Conservation (phyloP, 768 basidiomycete species). For the Phylloporus sp. region DNA sequence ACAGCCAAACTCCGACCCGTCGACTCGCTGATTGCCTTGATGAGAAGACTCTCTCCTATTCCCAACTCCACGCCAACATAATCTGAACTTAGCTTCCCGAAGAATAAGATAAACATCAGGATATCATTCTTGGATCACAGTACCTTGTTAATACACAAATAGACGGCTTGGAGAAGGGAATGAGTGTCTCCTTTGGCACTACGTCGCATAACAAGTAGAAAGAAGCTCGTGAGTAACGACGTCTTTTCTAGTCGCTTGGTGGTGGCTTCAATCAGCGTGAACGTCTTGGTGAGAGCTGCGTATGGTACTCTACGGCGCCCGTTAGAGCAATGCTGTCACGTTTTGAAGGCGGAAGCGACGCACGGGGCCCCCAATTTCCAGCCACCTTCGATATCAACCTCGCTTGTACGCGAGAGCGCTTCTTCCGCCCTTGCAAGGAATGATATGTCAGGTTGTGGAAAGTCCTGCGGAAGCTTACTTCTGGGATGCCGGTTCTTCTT, state of each 20-base stretch:
- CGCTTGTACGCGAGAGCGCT: constrained; percentile 51
- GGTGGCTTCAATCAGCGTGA: constrained; percentile 86
- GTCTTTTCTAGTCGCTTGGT: constrained; percentile 95
- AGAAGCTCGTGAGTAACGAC: constrained; percentile 79
- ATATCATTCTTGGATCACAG: constrained; percentile 15
- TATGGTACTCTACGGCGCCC: constrained; percentile 72
- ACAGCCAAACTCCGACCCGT: constrained; percentile 81
- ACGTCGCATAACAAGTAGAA: constrained; percentile 84
- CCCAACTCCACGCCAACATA: constrained; percentile 94
- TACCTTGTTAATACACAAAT: constrained; percentile 95
- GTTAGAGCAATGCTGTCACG: neutral
- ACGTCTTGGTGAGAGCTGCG: constrained; percentile 83
- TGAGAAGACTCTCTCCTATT: constrained; percentile 88
- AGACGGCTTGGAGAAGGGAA: constrained; percentile 82
- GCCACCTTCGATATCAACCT: constrained; percentile 74
- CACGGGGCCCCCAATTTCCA: constrained; percentile 86
- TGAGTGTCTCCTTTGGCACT: constrained; percentile 69
- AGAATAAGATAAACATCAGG: neutral
- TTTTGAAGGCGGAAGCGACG: constrained; percentile 28
- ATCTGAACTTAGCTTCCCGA: constrained; percentile 79
- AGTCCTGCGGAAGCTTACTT: constrained; percentile 39
- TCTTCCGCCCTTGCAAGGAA: constrained; percentile 54
- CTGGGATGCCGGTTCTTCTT: constrained; percentile 55
- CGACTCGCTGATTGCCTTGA: constrained; percentile 93
- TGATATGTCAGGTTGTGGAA: constrained; percentile 1